Conservation (phyloP, 139 green algal genomes). For the Volvox africanus region DNA sequence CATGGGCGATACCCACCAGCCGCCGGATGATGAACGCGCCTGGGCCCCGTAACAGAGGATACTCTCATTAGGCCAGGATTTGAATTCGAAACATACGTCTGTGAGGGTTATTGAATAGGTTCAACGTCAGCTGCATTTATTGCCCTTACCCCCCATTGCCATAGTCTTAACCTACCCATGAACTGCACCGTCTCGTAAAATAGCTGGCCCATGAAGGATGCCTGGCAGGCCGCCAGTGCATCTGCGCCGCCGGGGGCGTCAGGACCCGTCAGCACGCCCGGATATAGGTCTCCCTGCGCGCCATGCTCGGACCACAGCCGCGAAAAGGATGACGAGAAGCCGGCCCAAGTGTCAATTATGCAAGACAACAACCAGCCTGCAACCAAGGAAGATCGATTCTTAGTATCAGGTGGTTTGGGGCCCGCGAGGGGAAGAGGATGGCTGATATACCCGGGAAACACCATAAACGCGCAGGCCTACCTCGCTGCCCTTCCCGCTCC, state of each 20-base stretch:
- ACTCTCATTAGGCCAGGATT: too few relatives aligned
- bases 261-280: slow-evolving; percentile 58
- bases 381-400: not conserved
- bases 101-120: too few relatives aligned
- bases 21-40: slow-evolving; percentile 87
- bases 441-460: not conserved
- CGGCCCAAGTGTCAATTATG: slow-evolving; percentile 72
- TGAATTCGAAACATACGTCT: too few relatives aligned
- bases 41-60: not conserved
- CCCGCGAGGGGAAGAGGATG: too few relatives aligned
- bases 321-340: slow-evolving; percentile 79
- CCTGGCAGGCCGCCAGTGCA: slow-evolving; percentile 69
- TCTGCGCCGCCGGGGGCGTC: slow-evolving; percentile 26
- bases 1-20: slow-evolving; percentile 94
- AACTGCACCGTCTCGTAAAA: slow-evolving; percentile 78
- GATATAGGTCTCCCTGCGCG: slow-evolving; percentile 63
- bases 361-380: slow-evolving; percentile 74
- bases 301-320: slow-evolving; percentile 73
- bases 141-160: too few relatives aligned
- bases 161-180: slow-evolving; percentile 47
- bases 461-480: not conserved
- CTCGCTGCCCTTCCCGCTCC: slow-evolving; percentile 59
- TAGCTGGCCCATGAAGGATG: slow-evolving; percentile 82
- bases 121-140: too few relatives aligned
- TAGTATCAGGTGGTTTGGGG: not conserved